Percentiles rank a stretch among this genome's conserved stretches.
phyloP scores from a whole-genome alignment of 73 alveolate species.

The Stentor coeruleus region DNA sequence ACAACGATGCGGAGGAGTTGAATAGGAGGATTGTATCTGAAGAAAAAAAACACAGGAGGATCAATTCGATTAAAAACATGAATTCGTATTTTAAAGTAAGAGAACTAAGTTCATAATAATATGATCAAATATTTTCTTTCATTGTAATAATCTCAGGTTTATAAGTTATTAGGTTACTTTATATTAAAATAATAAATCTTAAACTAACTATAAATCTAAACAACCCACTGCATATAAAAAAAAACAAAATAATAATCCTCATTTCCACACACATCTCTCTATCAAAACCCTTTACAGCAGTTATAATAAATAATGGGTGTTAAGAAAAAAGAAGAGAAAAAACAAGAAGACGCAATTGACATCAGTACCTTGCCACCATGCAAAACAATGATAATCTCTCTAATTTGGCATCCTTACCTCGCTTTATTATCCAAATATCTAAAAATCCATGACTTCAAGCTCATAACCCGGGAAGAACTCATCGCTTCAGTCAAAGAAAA shows the following conservation, averaged over 20 bases:
- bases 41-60: not conserved
- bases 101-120: no score
- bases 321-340: slow-evolving; percentile 25
- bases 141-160: no score
- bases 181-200: no score
- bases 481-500: slow-evolving; percentile 32
- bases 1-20: not conserved
- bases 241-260: no score
- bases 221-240: no score
- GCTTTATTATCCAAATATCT: slow-evolving; percentile 19
- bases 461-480: slow-evolving; percentile 37
- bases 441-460: slow-evolving; percentile 26
- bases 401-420: slow-evolving; percentile 29
- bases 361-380: slow-evolving; percentile 49
- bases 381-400: slow-evolving; percentile 37
- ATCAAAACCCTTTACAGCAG: no score
- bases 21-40: not conserved
- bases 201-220: no score
- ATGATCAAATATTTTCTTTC: no score
- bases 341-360: slow-evolving; percentile 54
- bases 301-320: not conserved
- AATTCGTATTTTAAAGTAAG: no score
- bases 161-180: no score
- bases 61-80: not conserved
- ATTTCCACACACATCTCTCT: no score